These are phyloP conservation scores for Colletotrichum sp. DNA, from an alignment of 2,329 filamentous ascomycete species.

Conservation along the genomic window DNA sequence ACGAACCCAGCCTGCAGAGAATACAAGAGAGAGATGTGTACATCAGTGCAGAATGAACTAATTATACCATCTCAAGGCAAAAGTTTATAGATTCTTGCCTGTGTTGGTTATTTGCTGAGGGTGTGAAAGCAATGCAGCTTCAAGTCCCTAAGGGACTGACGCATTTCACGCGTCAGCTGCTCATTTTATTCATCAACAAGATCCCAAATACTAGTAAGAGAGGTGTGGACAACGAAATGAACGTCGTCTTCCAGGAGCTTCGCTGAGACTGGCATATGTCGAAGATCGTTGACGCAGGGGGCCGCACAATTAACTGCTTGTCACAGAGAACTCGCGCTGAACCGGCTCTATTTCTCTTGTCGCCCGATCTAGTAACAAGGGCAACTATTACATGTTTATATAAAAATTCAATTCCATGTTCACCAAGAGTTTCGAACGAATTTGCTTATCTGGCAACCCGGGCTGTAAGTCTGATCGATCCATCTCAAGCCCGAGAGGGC, in stretches of 20 bases:
- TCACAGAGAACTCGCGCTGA: too few relatives aligned
- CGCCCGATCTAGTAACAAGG: accelerated
- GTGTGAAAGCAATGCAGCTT: too few relatives aligned
- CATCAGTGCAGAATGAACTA: too few relatives aligned
- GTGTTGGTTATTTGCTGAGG: too few relatives aligned
- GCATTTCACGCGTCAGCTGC: neutral
- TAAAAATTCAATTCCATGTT: too few relatives aligned
- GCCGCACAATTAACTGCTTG: accelerated
- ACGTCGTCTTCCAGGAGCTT: neutral
- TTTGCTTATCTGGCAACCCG: neutral
- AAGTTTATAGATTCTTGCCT: too few relatives aligned
- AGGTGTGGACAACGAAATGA: accelerated
- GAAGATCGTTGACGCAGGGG: neutral
- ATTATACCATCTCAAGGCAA: too few relatives aligned
- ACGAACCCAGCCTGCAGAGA: too few relatives aligned
- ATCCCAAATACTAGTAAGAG: accelerated
- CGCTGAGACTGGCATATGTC: neutral
- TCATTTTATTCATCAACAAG: neutral
- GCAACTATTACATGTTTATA: too few relatives aligned
- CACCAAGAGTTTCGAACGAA: too few relatives aligned
- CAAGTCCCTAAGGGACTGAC: neutral
- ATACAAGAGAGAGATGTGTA: too few relatives aligned
- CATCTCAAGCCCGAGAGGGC: neutral
- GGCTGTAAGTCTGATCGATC: neutral
- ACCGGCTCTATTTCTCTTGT: too few relatives aligned